phyloP scores from a whole-genome alignment of 2,329 filamentous ascomycete genomes.

The Colletotrichum tofieldiae region DNA sequence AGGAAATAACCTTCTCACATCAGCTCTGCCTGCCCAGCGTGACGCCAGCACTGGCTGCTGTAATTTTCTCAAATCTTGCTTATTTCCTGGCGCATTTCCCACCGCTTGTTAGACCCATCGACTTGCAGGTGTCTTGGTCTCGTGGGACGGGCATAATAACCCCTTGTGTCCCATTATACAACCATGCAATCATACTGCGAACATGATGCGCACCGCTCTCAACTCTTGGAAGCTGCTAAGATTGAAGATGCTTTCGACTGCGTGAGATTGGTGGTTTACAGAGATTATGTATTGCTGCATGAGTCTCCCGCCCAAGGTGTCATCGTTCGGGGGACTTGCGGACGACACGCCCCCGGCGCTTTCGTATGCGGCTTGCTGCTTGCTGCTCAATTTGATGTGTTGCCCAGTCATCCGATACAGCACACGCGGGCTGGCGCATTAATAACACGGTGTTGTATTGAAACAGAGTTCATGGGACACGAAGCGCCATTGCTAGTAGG shows the following conservation, averaged over 20 bases:
- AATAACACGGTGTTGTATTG: slow-evolving; percentile 34
- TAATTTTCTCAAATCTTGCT: slow-evolving; percentile 37
- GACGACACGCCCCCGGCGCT: slow-evolving; percentile 6
- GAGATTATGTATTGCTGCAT: slow-evolving; percentile 8
- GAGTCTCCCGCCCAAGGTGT: slow-evolving; percentile 14
- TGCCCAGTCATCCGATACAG: slow-evolving; percentile 1
- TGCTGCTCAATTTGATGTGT: slow-evolving; percentile 10
- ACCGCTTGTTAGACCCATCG: slow-evolving; percentile 24
- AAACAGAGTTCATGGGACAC: slow-evolving; percentile 28
- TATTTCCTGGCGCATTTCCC: slow-evolving; percentile 28
- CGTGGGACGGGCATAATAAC: slow-evolving; percentile 17
- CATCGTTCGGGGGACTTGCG: neutral
- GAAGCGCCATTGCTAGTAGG: slow-evolving; percentile 26
- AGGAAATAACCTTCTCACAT: slow-evolving; percentile 40
- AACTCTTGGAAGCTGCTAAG: neutral
- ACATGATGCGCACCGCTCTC: slow-evolving; percentile 10
- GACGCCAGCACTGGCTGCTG: slow-evolving; percentile 22
- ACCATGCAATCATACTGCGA: slow-evolving; percentile 6
- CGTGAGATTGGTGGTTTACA: neutral
- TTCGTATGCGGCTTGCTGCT: neutral
- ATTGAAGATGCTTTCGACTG: neutral
- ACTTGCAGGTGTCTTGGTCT: slow-evolving; percentile 15
- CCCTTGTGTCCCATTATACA: slow-evolving; percentile 11
- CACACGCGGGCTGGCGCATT: neutral
- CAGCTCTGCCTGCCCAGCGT: slow-evolving; percentile 32